Conservation (phyloP, 2,329 filamentous ascomycete species). For the Colletotrichum costaricense region DNA sequence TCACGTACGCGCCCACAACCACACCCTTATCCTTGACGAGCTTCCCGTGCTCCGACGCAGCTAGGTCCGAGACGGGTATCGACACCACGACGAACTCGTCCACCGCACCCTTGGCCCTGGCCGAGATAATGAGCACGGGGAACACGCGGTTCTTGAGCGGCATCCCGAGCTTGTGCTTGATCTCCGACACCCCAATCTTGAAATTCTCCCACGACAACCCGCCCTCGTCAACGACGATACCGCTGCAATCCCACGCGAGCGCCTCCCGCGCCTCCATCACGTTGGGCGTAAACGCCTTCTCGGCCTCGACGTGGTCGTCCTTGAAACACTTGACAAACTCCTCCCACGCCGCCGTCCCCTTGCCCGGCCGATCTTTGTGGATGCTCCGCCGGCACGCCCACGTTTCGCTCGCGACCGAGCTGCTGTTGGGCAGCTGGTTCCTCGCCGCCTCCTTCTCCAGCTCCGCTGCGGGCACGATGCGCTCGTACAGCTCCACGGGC, state of each 20-base stretch:
- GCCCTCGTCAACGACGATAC: conserved; percentile 50
- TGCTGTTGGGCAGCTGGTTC: conserved; percentile 42
- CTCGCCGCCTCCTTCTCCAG: conserved; percentile 52
- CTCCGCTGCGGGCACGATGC: conserved; percentile 57
- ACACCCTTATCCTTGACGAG: conserved; percentile 56
- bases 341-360: conserved; percentile 69
- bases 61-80: conserved; percentile 61
- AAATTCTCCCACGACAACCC: conserved; percentile 59
- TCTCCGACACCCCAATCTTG: conserved; percentile 68
- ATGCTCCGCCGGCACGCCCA: conserved; percentile 74
- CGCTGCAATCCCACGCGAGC: conserved; percentile 58
- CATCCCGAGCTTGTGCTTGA: conserved; percentile 68
- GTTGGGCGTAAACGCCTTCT: conserved; percentile 53
- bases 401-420: conserved; percentile 54
- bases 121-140: conserved; percentile 72
- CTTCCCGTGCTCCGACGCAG: conserved; percentile 42
- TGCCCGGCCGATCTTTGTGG: conserved; percentile 63
- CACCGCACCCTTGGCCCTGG: conserved; percentile 48
- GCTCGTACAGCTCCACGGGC: conserved; percentile 64
- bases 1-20: conserved; percentile 71
- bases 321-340: conserved; percentile 73
- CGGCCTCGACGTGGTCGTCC: conserved; percentile 54
- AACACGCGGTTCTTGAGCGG: conserved; percentile 75
- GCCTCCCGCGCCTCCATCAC: conserved; percentile 49
- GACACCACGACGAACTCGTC: conserved; percentile 68